Evolutionary conservation across 495 filamentous ascomycete species (phyloP), one percentile per base, ranked within the genome.

Genomic region (Chlorociboria aeruginascens): DNA sequence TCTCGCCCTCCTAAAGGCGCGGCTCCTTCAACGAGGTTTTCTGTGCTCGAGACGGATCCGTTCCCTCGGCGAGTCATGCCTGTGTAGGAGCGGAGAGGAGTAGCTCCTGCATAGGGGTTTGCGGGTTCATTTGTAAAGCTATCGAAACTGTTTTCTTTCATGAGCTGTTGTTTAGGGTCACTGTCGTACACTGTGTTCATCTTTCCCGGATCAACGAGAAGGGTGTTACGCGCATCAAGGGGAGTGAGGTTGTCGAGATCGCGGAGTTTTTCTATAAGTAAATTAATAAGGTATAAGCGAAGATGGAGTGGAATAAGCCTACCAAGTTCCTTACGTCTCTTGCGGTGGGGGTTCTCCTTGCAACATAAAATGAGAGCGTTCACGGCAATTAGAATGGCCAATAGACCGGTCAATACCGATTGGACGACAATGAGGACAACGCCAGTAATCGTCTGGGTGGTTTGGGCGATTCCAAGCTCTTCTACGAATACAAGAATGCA

Each of bases 401-500:
- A 72, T 31, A 83, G 64, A 47, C 74, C 88, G 1, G 92, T 93
- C 45, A 98, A 69, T 7, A 81, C 77, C 0, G 85, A 86, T 65
- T 98, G 92, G 13, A 96, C 71, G 37, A 78, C 90, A 49, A 98
- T 90, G 38, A 98, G 71, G 10, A 90, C 83, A 29, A 96, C 79
- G 35, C 92, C 92, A 11, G 73, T 75, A 50, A 96, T 76, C 2
- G 92, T 97, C 66, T 97, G 89, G n/a, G 92, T 96, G 8, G 88
- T 93, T 57, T 95, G 85, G 6, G 82, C 72, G 52, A 98, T 81
- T 33, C 86, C 86, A 38, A 98, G 81, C 63, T 96, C 80, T 58
- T 96, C 85, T 13, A 96, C 90, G 58, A 97, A 98, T 29, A 97
- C 71, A 56, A 98, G 63, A 55, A 97, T 87, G 64, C 90, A 95